Evolutionary conservation across 805 yeast species (phyloP), one percentile per base, ranked within the genome.

Genomic region (Ogataea glucozyma): DNA sequence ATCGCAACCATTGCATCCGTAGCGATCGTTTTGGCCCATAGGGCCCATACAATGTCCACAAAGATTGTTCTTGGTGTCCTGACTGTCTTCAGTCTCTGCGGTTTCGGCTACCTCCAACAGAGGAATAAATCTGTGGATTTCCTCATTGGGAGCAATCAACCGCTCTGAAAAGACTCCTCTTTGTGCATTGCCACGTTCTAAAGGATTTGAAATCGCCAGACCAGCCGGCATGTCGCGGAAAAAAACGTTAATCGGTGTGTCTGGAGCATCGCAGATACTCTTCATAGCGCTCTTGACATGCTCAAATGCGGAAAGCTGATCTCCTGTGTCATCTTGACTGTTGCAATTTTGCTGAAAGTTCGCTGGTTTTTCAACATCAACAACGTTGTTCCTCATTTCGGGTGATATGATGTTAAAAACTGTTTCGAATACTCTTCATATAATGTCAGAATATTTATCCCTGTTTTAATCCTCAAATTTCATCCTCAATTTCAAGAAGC

Each of bases 11-110:
- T 41, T 41, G 12, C 47, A 39, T 14, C 37, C 48, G 14, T 40
- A 17, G 4, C 32, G 26, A 4, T 30, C 30, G 18, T 31, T 33
- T 7, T 31, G 17, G 4, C 30, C 29, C 23, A 48, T 31, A 18
- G 35, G 35, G n/a, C 26, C 38, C 48, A 51, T 42, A 35, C 55
- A 51, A 31, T 41, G 12, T 2, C 49, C 39, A 33, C 57, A 53
- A 23, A 40, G 14, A 10, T 32, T 35, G 31, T 41, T 27, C 31
- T 43, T 43, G 38, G 22, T 37, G 27, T 41, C 51, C 16, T 31
- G 40, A 26, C 46, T 43, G 37, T 43, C 44, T 17, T 19, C 21
- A 23, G 31, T 32, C 21, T 42, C 47, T 7, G 30, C 35, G 5
- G 53, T 47, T 29, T 44, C 47, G 11, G 48, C 49, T 8, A 49